Evolutionary conservation across 2,329 filamentous ascomycete species (phyloP).

Genomic region (Ceratocystis huliohia): DNA sequence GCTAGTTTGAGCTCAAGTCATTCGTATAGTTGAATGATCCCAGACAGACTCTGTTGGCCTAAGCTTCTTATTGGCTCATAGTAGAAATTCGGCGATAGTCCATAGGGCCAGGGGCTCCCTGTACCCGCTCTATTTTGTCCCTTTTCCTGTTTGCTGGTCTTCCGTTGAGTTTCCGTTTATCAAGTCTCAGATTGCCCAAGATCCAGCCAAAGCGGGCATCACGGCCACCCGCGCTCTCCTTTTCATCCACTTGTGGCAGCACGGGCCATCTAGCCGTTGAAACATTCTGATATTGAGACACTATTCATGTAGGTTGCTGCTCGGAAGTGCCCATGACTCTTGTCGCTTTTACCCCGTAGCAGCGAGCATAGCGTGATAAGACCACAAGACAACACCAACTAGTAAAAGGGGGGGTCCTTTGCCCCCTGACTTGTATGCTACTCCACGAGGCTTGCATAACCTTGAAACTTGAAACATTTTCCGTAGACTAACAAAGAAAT

Average conservation of each 20-base stretch:
- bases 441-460: not conserved
- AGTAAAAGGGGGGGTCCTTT: not conserved
- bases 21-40: not conserved
- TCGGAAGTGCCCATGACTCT: not conserved
- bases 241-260: not conserved
- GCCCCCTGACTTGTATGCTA: not conserved
- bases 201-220: not conserved
- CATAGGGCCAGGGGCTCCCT: not conserved
- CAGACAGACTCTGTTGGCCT: not conserved
- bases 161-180: not conserved
- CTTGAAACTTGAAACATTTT: conserved; percentile 1
- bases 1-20: not conserved
- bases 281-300: not conserved
- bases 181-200: not conserved
- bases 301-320: not conserved
- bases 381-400: no score
- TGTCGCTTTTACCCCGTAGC: not conserved
- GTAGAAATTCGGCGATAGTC: not conserved
- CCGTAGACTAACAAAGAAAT: not conserved
- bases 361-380: not conserved
- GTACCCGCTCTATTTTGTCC: not conserved
- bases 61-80: not conserved
- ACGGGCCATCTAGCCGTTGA: not conserved
- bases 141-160: not conserved
- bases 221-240: not conserved